A percentile compares a stretch with the other conserved stretches of the same genome.
These are phyloP conservation scores for Fragaria iinumae DNA, from an alignment of 306 rosid genomes.

Conservation along the genomic window DNA sequence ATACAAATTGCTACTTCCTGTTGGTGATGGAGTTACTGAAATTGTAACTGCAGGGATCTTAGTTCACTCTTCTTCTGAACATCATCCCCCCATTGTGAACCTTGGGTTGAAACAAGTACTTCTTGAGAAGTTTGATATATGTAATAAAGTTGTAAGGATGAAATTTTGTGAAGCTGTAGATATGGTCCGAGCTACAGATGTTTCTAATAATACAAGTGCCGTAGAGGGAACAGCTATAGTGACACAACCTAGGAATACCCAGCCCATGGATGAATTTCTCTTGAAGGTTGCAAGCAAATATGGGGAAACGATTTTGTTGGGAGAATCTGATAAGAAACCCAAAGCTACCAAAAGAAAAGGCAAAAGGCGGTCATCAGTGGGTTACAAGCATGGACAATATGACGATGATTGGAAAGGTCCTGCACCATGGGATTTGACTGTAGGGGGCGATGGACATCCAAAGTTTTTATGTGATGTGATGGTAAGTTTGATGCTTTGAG, in stretches of 20 bases:
- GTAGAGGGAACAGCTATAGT: slow-evolving; percentile 36
- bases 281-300: slow-evolving; percentile 54
- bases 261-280: slow-evolving; percentile 65
- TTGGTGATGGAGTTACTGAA: slow-evolving; percentile 17
- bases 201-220: slow-evolving; percentile 36
- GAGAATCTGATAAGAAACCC: slow-evolving; percentile 65
- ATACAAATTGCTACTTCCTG: not conserved
- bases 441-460: slow-evolving; percentile 79
- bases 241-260: slow-evolving; percentile 36
- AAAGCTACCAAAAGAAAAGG: slow-evolving; percentile 54
- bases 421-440: slow-evolving; percentile 66
- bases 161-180: slow-evolving; percentile 58
- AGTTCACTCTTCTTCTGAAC: slow-evolving; percentile 20
- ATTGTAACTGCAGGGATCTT: slow-evolving; percentile 51
- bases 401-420: slow-evolving; percentile 64
- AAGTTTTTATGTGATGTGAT: slow-evolving; percentile 88
- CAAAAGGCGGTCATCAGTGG: slow-evolving; percentile 43
- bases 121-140: slow-evolving; percentile 41
- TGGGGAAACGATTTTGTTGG: slow-evolving; percentile 59
- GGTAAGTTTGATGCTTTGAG: slow-evolving; percentile 45
- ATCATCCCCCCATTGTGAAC: slow-evolving; percentile 28
- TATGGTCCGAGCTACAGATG: slow-evolving; percentile 53
- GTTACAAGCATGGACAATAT: slow-evolving; percentile 44
- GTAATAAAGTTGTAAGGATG: slow-evolving; percentile 44
- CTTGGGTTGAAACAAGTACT: slow-evolving; percentile 76